These are phyloP conservation scores for Lentinula novae-zelandiae DNA, from an alignment of 1,284 basidiomycete genomes.

Conservation along the genomic window DNA sequence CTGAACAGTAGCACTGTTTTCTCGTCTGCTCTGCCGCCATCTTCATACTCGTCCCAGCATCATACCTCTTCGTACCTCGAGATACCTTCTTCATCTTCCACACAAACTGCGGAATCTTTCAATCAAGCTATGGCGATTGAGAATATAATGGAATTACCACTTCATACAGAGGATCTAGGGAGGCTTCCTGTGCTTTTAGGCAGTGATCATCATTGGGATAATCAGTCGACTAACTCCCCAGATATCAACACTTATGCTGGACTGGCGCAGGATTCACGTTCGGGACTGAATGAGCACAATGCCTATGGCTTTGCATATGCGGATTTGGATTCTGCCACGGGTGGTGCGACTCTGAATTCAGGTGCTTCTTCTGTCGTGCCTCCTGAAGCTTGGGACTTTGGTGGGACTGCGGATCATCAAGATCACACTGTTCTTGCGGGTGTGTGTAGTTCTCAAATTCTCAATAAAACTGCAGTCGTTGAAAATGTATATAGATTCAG, in stretches of 20 bases:
- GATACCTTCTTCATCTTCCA: neutral
- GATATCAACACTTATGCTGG: neutral
- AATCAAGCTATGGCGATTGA: neutral
- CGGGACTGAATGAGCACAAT: neutral
- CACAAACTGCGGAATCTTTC: neutral
- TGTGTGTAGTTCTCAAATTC: neutral
- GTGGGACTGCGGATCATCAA: neutral
- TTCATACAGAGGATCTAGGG: conserved; percentile 11
- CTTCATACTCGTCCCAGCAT: neutral
- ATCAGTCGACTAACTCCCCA: neutral
- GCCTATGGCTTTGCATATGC: neutral
- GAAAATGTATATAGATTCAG: neutral
- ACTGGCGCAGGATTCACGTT: neutral
- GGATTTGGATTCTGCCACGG: neutral
- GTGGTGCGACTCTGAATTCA: neutral
- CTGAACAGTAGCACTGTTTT: neutral
- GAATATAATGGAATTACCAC: neutral
- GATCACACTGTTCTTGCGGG: neutral
- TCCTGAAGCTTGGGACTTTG: neutral
- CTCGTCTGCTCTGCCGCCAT: neutral
- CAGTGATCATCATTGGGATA: neutral
- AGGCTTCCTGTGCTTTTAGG: conserved; percentile 7
- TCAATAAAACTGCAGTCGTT: neutral
- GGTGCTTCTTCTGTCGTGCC: neutral
- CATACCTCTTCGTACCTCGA: neutral